Evolutionary conservation across 495 filamentous ascomycete species (phyloP).

Genomic region (Podospora sp.): DNA sequence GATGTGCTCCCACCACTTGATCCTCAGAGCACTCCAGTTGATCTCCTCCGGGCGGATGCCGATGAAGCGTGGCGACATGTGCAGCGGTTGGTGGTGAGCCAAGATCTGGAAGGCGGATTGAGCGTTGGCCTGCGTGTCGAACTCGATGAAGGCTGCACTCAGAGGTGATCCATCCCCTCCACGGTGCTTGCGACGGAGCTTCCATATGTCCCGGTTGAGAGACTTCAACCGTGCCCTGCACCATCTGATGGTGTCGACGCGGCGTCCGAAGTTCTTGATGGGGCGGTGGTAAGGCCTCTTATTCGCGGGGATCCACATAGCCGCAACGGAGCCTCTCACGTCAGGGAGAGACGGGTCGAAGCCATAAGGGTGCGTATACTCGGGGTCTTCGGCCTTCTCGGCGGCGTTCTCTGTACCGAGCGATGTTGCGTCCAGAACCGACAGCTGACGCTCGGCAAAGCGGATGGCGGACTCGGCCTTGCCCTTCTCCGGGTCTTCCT

Average conservation of each 20-base stretch:
- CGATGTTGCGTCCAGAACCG: constrained; percentile 21
- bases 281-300: constrained; percentile 53
- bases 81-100: constrained; percentile 75
- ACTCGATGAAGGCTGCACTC: constrained; percentile 80
- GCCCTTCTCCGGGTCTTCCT: constrained; percentile 31
- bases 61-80: constrained; percentile 83
- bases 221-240: constrained; percentile 73
- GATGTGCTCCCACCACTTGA: constrained; percentile 79
- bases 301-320: constrained; percentile 74
- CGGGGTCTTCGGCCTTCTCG: constrained; percentile 26
- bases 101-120: constrained; percentile 82
- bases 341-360: constrained; percentile 41
- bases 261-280: constrained; percentile 56
- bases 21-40: constrained; percentile 80
- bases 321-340: constrained; percentile 68
- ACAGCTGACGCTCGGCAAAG: constrained; percentile 28
- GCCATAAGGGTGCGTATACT: constrained; percentile 46
- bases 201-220: constrained; percentile 70
- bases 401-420: neutral
- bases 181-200: constrained; percentile 53
- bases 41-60: constrained; percentile 78
- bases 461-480: constrained; percentile 22
- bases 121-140: constrained; percentile 72
- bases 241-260: constrained; percentile 84
- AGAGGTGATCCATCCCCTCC: constrained; percentile 52